Evolutionary conservation across 2,329 filamentous ascomycete genomes (phyloP).

Genomic region (Fusarium sp.): DNA sequence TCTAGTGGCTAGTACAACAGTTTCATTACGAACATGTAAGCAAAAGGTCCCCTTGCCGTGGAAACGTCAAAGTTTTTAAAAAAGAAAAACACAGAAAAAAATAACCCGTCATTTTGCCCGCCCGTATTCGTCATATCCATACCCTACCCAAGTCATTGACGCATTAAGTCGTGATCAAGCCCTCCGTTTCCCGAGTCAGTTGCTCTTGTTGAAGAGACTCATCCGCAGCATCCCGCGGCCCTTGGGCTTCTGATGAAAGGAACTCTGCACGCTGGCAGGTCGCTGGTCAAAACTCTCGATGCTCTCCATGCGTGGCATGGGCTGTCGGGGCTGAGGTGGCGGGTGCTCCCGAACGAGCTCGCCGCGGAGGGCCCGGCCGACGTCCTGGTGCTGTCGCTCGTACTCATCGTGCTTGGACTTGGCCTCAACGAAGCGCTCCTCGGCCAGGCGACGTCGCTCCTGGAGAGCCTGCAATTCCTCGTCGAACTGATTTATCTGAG

Average conservation of each 20-base stretch:
- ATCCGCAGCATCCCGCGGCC: conserved; percentile 36
- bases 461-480: conserved; percentile 56
- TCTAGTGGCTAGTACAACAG: no score
- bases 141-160: conserved; percentile 24
- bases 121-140: conserved; percentile 1
- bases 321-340: conserved; percentile 10
- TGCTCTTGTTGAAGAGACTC: conserved; percentile 39
- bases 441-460: conserved; percentile 54
- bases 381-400: conserved; percentile 54
- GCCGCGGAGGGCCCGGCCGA: conserved; percentile 56
- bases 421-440: conserved; percentile 56
- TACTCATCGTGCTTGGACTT: conserved; percentile 59
- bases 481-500: conserved; percentile 56
- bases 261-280: conserved; percentile 39
- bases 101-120: conserved; percentile 18
- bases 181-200: conserved; percentile 7
- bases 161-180: conserved; percentile 32
- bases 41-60: conserved; percentile 10
- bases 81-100: conserved; percentile 2
- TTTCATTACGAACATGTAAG: conserved; percentile 31
- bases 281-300: conserved; percentile 41
- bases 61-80: conserved; percentile 1
- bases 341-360: conserved; percentile 45
- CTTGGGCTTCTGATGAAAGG: conserved; percentile 35
- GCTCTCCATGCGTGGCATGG: conserved; percentile 39